phyloP scores from a whole-genome alignment of 1,284 basidiomycete species.

The Puccinia horiana region DNA sequence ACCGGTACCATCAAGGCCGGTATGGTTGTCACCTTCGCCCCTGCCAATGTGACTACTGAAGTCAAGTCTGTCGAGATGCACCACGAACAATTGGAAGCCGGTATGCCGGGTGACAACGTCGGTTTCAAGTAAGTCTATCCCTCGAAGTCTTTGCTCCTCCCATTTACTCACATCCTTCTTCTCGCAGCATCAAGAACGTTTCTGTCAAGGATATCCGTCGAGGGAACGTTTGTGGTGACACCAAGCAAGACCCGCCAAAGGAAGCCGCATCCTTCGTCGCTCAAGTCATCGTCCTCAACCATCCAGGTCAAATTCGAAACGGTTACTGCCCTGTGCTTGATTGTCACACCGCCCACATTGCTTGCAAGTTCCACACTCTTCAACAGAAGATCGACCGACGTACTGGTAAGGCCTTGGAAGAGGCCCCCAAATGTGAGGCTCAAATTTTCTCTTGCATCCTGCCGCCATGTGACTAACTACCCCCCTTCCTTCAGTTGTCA shows the following conservation, averaged over 20 bases:
- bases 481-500: slow-evolving; percentile 50
- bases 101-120: slow-evolving; percentile 97
- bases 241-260: slow-evolving; percentile 99
- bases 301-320: slow-evolving; percentile 99
- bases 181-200: slow-evolving; percentile 77
- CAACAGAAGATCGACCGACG: slow-evolving; percentile 99
- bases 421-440: slow-evolving; percentile 72
- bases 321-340: slow-evolving; percentile 98
- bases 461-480: background rate
- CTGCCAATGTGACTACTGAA: slow-evolving; percentile 98
- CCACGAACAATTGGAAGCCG: slow-evolving; percentile 96
- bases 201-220: slow-evolving; percentile 99
- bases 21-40: slow-evolving; percentile 94
- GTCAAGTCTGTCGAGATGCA: slow-evolving; percentile 99
- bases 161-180: slow-evolving; percentile 49
- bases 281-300: slow-evolving; percentile 99
- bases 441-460: slow-evolving; percentile 82
- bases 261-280: slow-evolving; percentile 99
- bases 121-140: slow-evolving; percentile 76
- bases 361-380: slow-evolving; percentile 98
- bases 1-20: slow-evolving; percentile 99
- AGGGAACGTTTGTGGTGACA: slow-evolving; percentile 98
- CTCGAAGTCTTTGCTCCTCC: background rate
- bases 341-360: slow-evolving; percentile 99
- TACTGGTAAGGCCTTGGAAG: slow-evolving; percentile 88